phyloP scores from a whole-genome alignment of 331 rosid genomes.

The Phaseolus coccineus region DNA sequence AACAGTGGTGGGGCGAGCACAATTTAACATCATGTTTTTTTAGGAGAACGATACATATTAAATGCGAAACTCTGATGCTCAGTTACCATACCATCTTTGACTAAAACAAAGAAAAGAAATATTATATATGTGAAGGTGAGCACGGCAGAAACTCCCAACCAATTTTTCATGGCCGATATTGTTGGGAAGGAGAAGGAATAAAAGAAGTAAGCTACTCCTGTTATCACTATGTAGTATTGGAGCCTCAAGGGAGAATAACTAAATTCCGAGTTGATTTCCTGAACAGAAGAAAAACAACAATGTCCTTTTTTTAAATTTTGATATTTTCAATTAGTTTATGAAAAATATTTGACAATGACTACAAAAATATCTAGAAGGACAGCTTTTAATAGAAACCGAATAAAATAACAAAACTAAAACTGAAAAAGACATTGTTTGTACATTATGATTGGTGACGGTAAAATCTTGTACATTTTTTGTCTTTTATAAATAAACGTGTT shows the following conservation, averaged over 20 bases:
- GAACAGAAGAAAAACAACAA: too few relatives aligned
- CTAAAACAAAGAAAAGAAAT: slow-evolving; percentile 38
- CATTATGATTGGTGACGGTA: too few relatives aligned
- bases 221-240: slow-evolving; percentile 57
- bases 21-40: not conserved
- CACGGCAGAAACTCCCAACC: slow-evolving; percentile 55
- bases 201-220: slow-evolving; percentile 56
- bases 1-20: not conserved
- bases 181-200: slow-evolving; percentile 64
- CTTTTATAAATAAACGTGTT: too few relatives aligned
- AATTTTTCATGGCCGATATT: slow-evolving; percentile 60
- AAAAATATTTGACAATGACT: too few relatives aligned
- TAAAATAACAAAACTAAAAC: too few relatives aligned
- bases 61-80: not conserved
- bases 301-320: too few relatives aligned
- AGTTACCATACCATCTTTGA: slow-evolving; percentile 52
- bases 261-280: slow-evolving; percentile 64
- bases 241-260: slow-evolving; percentile 61
- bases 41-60: not conserved
- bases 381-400: too few relatives aligned
- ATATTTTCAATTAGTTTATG: too few relatives aligned
- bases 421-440: too few relatives aligned
- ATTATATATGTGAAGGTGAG: slow-evolving; percentile 56
- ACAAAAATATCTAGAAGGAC: too few relatives aligned
- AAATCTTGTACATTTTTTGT: too few relatives aligned